Conservation (phyloP, 371 early-diverging fungal genomes). For the Mycotypha africana region DNA sequence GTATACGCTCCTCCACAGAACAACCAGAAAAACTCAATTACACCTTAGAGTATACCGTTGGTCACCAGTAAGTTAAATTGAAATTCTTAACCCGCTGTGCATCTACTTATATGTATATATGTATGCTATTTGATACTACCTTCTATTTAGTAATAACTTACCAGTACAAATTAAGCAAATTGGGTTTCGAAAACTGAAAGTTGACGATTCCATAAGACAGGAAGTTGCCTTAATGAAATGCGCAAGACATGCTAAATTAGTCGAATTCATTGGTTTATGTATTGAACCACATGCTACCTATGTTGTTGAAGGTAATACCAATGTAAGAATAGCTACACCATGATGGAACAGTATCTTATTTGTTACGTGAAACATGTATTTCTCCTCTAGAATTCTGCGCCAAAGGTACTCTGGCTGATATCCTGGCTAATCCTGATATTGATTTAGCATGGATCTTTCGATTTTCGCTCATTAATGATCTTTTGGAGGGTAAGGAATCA, state of each 20-base stretch:
- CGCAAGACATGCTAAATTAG: conserved; percentile 34
- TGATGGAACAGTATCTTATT: too few species aligned
- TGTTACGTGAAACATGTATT: background rate
- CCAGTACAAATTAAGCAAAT: conserved; percentile 33
- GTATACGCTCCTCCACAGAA: background rate
- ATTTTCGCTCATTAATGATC: conserved; percentile 44
- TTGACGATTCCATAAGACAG: conserved; percentile 18
- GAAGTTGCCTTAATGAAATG: conserved; percentile 33
- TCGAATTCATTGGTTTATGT: conserved; percentile 31
- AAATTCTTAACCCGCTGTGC: too few species aligned
- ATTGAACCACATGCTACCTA: conserved; percentile 19
- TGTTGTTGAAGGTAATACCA: conserved; percentile 24
- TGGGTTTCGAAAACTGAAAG: conserved; percentile 21
- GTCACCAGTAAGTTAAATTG: background rate
- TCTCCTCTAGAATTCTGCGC: conserved; percentile 28
- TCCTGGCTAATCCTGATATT: conserved; percentile 38
- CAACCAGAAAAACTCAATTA: background rate
- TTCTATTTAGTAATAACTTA: conserved; percentile 38
- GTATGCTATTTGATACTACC: background rate
- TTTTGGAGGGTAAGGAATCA: conserved; percentile 20
- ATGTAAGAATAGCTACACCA: background rate
- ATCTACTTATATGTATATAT: background rate
- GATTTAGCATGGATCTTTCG: conserved; percentile 47
- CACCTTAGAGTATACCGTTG: background rate
- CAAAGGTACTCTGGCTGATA: conserved; percentile 36